These are phyloP conservation scores for Tetrapyrgos nigripes DNA, from an alignment of 1,284 basidiomycete species.

Conservation along the genomic window DNA sequence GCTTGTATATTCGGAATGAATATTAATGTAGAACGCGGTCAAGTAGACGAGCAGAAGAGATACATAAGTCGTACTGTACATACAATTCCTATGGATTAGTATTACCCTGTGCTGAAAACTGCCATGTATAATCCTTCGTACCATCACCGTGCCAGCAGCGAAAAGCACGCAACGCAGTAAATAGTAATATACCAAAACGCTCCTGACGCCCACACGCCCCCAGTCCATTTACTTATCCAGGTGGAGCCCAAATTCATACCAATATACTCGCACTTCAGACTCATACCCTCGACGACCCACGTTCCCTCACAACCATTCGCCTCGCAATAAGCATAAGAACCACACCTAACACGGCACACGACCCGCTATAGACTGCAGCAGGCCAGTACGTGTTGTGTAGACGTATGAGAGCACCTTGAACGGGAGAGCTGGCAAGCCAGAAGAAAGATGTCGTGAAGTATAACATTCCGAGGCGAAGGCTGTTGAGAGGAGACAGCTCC, in stretches of 20 bases:
- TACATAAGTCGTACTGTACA: no score
- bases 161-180: no score
- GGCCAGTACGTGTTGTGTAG: conserved; percentile 20
- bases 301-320: conserved; percentile 6
- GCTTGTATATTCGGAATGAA: not conserved
- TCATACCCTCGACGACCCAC: not conserved
- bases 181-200: no score
- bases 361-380: conserved; percentile 21
- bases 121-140: no score
- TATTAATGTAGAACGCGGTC: no score
- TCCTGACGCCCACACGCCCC: no score
- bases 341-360: conserved; percentile 21
- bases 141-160: no score
- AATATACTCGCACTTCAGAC: not conserved
- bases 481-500: not conserved
- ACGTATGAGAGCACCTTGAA: conserved; percentile 24
- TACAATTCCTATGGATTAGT: no score
- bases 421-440: conserved; percentile 26
- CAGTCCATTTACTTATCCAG: no score
- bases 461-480: conserved; percentile 25
- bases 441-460: conserved; percentile 25
- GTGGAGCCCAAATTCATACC: no score
- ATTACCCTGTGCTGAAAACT: no score
- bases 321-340: conserved; percentile 13
- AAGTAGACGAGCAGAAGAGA: no score